Evolutionary conservation across 371 early-diverging fungal species (phyloP), one percentile per base, ranked within the genome.

Genomic region (Apophysomyces variabilis): DNA sequence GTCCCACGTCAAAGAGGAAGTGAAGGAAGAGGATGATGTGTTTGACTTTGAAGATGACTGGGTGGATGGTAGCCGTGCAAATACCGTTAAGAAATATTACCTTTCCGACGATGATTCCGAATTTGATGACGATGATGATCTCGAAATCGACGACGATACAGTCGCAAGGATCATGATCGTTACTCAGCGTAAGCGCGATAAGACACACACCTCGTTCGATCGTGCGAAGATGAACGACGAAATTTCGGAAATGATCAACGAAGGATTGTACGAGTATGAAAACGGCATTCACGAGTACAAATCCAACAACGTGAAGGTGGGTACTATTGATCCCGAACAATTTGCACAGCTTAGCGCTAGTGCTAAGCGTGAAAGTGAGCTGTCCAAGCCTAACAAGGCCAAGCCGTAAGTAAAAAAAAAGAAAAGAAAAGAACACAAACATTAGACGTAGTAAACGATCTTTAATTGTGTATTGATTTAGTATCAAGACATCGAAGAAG

Each of bases 231-330:
- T 90, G 83, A 91, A 93, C 65, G 93, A 92, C 58, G 98, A 97
- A 38, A 86, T 96, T 61, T 85, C 88, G 38, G 94, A 96, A 37
- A 94, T 95, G 79, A 97, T 97, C 79, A 97, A 92, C 73, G 97
- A 97, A 73, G 98, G 96, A 5, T 83, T 97, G 38, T 92, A 92
- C 74, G 87, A 92, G 67, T 97, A 96, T 67, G 96, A 97, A 68
- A 73, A 80, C 41, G 92, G 93, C 50, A 79, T 94, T 57, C 87
- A 85, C 45, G 57, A 58, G 16, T 26, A 45, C 43, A 66, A 62
- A 11, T 61, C 58, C 54, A 76, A 75, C 9, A 80, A 74, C 70
- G 71, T 76, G 68, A 92, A 92, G 79, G 86, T 93, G 18, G 88
- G 85, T 47, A 88, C 89, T 18, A 82, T 92, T 43, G 85, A 85